Base-by-base conservation (phyloP, 192 early-diverging fungal genomes). In the Umbelopsis sp. region DNA sequence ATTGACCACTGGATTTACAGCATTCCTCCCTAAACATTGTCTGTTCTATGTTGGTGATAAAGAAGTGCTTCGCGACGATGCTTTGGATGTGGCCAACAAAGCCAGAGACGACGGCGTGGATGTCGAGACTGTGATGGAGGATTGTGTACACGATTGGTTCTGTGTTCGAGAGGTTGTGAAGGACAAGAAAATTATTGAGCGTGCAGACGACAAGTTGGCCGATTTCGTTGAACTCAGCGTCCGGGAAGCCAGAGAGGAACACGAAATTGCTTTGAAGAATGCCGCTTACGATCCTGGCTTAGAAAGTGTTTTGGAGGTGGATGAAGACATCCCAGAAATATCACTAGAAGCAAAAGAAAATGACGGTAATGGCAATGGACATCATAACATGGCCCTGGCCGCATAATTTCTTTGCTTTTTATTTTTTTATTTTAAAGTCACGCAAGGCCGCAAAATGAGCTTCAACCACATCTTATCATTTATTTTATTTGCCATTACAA, bases 111-210 rank as follows among this genome's bases (percentile, higher is more conserved):
- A 80, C 46, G 78, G 78, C n/a, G 70, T 80, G 18, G 33, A 69
- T 33, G 75, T 74, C 44, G 49, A 73, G 15, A 73, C 71, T 7
- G 55, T 80, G 5, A 61, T 71, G 5, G 78, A 80, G 18, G 74
- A 75, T 23, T 67, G 66, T 20, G 74, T 80, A 22, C 78, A 80
- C 41, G 78, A 80, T 67, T 80, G 78, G 78, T 80, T 80, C 53
- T 76, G 74, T 71, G 74, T 80, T 10, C 58, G 78, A 64, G 78
- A 80, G 67, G 74, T 76, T 2, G 74, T 80, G 12, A 73, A 73
- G 64, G 78, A 80, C 53, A 69, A 76, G 49, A 64, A 45, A 16
- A 71, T 73, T 12, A 16, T 76, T 11, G 67, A 71, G 37, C 66
- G 71, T 37, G 74, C 74, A 23, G 78, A 80, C 68, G 22, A 67